Conservation (phyloP, 345 rosid genomes). For the Tarenaya hassleriana region DNA sequence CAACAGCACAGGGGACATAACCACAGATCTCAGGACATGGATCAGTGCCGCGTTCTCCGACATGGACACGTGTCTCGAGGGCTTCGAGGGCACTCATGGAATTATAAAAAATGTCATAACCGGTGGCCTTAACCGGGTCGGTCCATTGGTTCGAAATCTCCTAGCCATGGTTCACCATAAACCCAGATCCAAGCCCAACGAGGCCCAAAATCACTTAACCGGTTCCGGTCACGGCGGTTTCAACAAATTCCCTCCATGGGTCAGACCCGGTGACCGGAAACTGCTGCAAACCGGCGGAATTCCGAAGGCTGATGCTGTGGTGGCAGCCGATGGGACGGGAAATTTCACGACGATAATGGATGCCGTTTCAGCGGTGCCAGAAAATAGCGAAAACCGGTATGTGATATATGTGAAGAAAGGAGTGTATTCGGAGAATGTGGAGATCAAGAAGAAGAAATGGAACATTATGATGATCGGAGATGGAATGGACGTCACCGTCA, state of each 20-base stretch:
- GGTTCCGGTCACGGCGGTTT: conserved; percentile 17
- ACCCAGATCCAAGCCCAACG: conserved; percentile 20
- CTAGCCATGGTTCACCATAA: conserved; percentile 46
- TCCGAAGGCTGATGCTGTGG: conserved; percentile 37
- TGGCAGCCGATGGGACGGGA: conserved; percentile 76
- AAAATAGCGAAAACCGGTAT: conserved; percentile 38
- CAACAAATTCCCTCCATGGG: conserved; percentile 53
- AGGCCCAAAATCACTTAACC: not conserved
- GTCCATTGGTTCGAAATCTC: conserved; percentile 41
- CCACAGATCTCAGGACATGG: conserved; percentile 69
- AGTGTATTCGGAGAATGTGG: conserved; percentile 65
- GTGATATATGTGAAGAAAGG: conserved; percentile 62
- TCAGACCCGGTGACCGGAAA: conserved; percentile 47
- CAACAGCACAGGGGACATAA: conserved; percentile 58
- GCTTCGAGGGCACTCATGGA: conserved; percentile 56
- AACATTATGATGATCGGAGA: conserved; percentile 77
- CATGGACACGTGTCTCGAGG: conserved; percentile 80
- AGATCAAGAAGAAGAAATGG: conserved; percentile 76
- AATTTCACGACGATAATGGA: conserved; percentile 52
- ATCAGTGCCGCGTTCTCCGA: conserved; percentile 73
- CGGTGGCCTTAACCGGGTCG: conserved; percentile 48
- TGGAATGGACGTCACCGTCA: conserved; percentile 53
- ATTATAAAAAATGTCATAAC: conserved; percentile 40
- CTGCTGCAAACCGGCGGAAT: conserved; percentile 37
- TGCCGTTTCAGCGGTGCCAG: conserved; percentile 65